phyloP scores from a whole-genome alignment of 768 basidiomycete genomes.

The Agaricus sinodeliciosus region DNA sequence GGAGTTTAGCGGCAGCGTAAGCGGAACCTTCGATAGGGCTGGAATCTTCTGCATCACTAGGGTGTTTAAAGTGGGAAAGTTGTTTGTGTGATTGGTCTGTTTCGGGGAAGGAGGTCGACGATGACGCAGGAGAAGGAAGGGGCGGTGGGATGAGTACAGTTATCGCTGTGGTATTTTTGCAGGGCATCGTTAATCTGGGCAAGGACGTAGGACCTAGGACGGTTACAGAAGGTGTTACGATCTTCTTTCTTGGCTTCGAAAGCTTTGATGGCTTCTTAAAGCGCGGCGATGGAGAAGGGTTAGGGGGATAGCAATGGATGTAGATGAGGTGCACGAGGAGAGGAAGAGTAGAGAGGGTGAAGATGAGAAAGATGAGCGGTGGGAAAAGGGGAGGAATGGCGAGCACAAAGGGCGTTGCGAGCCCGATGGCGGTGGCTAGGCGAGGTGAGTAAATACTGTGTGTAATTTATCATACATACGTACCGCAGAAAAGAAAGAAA shows the following conservation, averaged over 20 bases:
- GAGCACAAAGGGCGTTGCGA: background rate
- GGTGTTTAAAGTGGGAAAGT: background rate
- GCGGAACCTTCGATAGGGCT: background rate
- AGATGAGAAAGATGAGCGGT: conserved; percentile 7
- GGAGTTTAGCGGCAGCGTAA: background rate
- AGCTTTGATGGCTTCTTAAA: background rate
- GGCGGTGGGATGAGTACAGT: conserved; percentile 2
- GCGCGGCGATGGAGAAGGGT: background rate
- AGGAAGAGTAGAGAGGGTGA: conserved; percentile 5
- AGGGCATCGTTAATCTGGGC: background rate
- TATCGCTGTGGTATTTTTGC: background rate
- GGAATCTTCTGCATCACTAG: background rate
- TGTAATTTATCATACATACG: background rate
- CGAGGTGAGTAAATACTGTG: background rate
- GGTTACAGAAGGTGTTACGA: background rate
- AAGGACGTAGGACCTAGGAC: background rate
- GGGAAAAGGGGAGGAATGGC: background rate
- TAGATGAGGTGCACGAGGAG: conserved; percentile 1
- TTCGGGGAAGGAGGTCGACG: conserved; percentile 4
- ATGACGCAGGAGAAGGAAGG: conserved; percentile 9
- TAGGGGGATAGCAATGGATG: background rate
- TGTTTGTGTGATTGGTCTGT: conserved; percentile 1
- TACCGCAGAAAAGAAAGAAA: conserved; percentile 6
- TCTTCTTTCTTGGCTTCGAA: background rate
- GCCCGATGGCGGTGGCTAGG: background rate